Percentiles rank a stretch among this genome's conserved stretches.
phyloP scores from a whole-genome alignment of 768 basidiomycete genomes.

The Russula foetens region DNA sequence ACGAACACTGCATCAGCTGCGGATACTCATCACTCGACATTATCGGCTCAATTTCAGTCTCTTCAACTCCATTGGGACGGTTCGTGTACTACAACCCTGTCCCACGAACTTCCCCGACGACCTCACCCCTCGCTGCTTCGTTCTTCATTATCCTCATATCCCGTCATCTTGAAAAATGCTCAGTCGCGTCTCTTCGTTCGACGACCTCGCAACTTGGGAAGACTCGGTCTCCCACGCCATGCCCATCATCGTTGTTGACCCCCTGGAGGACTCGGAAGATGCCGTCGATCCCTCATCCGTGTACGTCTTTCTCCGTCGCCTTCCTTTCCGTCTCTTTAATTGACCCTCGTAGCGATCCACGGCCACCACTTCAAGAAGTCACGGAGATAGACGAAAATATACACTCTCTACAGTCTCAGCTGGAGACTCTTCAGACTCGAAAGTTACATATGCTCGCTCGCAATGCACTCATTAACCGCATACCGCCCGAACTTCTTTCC shows the following conservation, averaged over 20 bases:
- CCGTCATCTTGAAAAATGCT: constrained; percentile 9
- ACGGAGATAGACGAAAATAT: constrained; percentile 23
- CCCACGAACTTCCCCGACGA: background rate
- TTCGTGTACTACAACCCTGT: background rate
- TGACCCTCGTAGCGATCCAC: constrained; percentile 22
- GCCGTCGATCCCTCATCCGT: constrained; percentile 8
- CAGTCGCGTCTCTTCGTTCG: constrained; percentile 19
- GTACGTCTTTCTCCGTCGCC: constrained; percentile 2
- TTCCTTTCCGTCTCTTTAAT: background rate
- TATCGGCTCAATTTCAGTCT: background rate
- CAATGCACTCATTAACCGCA: constrained; percentile 23
- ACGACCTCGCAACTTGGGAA: constrained; percentile 23
- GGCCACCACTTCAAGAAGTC: constrained; percentile 21
- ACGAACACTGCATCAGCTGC: too few relatives aligned
- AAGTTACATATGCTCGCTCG: constrained; percentile 22
- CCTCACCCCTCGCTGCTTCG: background rate
- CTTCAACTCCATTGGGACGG: background rate
- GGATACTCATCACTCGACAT: background rate
- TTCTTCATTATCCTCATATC: too few relatives aligned
- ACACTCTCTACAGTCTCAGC: constrained; percentile 21
- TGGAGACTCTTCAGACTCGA: constrained; percentile 21
- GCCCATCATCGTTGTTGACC: constrained; percentile 16
- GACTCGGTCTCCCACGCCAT: constrained; percentile 15
- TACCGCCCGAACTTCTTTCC: constrained; percentile 27
- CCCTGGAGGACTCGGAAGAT: constrained; percentile 17